These are phyloP conservation scores for Pythium guiyangense DNA, from an alignment of 352 stramenopile species.

Conservation along the genomic window DNA sequence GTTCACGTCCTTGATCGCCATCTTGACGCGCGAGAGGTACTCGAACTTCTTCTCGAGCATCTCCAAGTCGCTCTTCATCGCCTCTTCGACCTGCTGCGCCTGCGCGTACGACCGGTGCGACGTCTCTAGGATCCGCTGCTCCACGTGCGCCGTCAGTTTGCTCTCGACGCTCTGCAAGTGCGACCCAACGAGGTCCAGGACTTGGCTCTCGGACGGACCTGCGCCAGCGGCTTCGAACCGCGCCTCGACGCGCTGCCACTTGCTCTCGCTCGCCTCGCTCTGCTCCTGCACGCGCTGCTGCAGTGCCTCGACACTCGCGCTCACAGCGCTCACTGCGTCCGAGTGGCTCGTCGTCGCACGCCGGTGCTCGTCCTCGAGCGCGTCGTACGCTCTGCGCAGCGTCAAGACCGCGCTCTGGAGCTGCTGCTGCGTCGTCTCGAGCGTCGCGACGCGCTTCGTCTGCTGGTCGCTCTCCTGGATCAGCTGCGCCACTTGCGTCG, in stretches of 20 bases:
- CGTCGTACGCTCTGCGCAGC: constrained; percentile 21
- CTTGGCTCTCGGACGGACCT: constrained; percentile 19
- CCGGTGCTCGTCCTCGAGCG: constrained; percentile 8
- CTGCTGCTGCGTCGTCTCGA: constrained; percentile 29
- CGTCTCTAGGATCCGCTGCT: no score
- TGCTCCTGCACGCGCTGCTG: constrained; percentile 16
- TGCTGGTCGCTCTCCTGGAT: constrained; percentile 30
- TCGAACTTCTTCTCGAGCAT: no score
- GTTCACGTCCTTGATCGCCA: constrained; percentile 64
- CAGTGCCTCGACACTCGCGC: neutral
- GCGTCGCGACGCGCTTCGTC: constrained; percentile 20
- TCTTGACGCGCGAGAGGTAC: no score
- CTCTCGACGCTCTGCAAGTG: no score
- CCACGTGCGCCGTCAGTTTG: no score
- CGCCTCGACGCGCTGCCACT: constrained; percentile 5
- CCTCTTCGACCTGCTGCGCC: no score
- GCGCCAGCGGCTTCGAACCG: constrained; percentile 11
- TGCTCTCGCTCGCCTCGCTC: constrained; percentile 7
- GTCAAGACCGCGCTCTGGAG: constrained; percentile 19
- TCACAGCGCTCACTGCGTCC: constrained; percentile 5
- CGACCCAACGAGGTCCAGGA: constrained; percentile 20
- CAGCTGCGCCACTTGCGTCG: constrained; percentile 47
- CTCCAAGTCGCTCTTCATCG: no score
- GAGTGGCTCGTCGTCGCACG: neutral
- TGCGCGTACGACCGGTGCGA: no score